Conservation (phyloP, 2,329 filamentous ascomycete species). For the Stagonosporopsis chrysanthemi region DNA sequence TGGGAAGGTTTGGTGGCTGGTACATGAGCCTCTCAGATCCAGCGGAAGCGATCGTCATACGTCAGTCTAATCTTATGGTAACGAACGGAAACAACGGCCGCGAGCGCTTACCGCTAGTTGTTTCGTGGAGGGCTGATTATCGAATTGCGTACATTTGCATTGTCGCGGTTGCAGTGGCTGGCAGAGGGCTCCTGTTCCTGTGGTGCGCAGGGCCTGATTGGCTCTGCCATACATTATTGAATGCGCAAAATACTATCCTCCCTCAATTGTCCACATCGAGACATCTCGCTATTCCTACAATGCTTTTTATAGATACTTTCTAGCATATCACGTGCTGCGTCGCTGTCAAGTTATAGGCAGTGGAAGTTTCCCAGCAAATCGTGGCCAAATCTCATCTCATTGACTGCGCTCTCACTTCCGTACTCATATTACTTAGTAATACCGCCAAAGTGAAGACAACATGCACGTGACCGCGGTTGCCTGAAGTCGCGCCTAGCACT, state of each 20-base stretch:
- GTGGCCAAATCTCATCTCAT: too few species aligned
- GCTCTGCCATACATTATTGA: not conserved
- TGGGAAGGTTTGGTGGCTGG: conserved; percentile 10
- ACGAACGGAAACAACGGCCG: conserved; percentile 12
- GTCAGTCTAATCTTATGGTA: conserved; percentile 4
- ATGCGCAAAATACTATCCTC: not conserved
- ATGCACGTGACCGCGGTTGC: conserved; percentile 5
- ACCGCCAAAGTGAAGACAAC: too few species aligned
- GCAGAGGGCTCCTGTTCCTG: not conserved
- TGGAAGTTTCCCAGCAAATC: too few species aligned
- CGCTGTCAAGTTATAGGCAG: too few species aligned
- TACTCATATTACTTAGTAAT: too few species aligned
- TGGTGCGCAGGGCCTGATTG: not conserved
- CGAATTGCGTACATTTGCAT: not conserved
- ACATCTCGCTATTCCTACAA: not conserved
- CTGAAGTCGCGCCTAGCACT: conserved; percentile 7
- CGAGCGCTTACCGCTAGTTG: conserved; percentile 2
- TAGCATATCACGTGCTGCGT: not conserved
- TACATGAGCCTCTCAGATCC: conserved; percentile 3
- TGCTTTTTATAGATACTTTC: not conserved
- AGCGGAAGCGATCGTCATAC: conserved; percentile 4
- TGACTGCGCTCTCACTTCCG: not conserved
- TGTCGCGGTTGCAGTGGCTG: not conserved
- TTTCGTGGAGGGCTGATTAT: not conserved
- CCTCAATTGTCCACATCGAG: not conserved